Evolutionary conservation across 805 yeast genomes (phyloP), one percentile per base, ranked within the genome.

Genomic region (Debaryomyces hansenii): DNA sequence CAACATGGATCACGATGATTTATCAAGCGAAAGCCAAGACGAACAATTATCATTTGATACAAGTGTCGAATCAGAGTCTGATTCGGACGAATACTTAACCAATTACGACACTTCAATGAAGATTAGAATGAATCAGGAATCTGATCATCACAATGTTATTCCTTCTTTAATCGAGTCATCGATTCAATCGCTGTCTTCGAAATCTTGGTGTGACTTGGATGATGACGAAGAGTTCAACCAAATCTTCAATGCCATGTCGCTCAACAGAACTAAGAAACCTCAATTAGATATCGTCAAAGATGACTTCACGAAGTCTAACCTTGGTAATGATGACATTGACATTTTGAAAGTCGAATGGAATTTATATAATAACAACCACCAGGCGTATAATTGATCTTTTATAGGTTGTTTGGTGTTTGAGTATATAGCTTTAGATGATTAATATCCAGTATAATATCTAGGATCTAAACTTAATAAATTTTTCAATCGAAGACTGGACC

Each of bases 81-180:
- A 44, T 14, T 15, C 16, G 20, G 48, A 40, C 29, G 44, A 45
- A 18, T 18, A 24, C 33, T 37, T 41, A 14, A 28, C 44, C 20
- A 32, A 20, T n/a, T 38, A 48, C 38, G 28, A 31, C 20, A 18
- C 24, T 11, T 37, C 44, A 14, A 21, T 27, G 37, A 20, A 21
- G 18, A 29, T 27, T 27, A 15, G 7, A 24, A 29, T 20, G 27
- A 18, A 32, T 15, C 28, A 32, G 24, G 11, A 31, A 20, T 20
- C 37, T 36, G 24, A 40, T 18, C 37, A 32, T 32, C 36, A 36
- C 37, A 12, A 12, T 28, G 40, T 28, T 28, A 28, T 62, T 15
- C 72, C 72, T 14, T 63, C 69, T 10, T 58, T 67, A 47, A 59
- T 64, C 36, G 66, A 66, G 39, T 62, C 66, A 12, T 59, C 70